Conservation (phyloP, 129 eudicot species). For the Sambucus nigra region DNA sequence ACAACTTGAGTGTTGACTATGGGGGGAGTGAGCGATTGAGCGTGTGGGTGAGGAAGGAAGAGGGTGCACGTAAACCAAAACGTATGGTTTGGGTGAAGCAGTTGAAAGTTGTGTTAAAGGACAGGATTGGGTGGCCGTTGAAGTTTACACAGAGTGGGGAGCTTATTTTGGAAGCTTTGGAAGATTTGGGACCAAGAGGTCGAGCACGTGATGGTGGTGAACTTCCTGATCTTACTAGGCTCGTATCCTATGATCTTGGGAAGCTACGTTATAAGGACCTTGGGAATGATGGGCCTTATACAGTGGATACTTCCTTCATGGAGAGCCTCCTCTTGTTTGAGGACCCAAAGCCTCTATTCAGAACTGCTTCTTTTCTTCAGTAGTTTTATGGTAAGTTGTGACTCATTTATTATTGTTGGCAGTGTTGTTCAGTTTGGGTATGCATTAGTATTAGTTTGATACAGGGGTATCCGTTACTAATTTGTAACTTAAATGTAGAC, state of each 20-base stretch:
- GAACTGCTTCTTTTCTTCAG: too few species aligned
- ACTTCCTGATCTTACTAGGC: too few species aligned
- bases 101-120: not conserved
- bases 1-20: not conserved
- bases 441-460: too few species aligned
- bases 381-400: too few species aligned
- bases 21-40: not conserved
- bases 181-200: too few species aligned
- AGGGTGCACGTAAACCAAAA: not conserved
- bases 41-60: constrained; percentile 8
- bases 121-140: not conserved
- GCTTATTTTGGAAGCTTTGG: not conserved
- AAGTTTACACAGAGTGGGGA: constrained; percentile 4
- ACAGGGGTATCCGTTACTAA: too few species aligned
- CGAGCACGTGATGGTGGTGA: not conserved
- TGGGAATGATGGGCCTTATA: not conserved
- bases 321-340: not conserved
- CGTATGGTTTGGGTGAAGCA: not conserved
- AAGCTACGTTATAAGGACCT: not conserved
- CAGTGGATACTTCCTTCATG: not conserved
- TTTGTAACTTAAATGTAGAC: too few species aligned
- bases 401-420: too few species aligned
- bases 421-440: too few species aligned
- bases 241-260: not conserved
- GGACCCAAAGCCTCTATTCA: too few species aligned